Evolutionary conservation across 2,329 filamentous ascomycete species (phyloP).

Genomic region (Neopestalotiopsis sp.): DNA sequence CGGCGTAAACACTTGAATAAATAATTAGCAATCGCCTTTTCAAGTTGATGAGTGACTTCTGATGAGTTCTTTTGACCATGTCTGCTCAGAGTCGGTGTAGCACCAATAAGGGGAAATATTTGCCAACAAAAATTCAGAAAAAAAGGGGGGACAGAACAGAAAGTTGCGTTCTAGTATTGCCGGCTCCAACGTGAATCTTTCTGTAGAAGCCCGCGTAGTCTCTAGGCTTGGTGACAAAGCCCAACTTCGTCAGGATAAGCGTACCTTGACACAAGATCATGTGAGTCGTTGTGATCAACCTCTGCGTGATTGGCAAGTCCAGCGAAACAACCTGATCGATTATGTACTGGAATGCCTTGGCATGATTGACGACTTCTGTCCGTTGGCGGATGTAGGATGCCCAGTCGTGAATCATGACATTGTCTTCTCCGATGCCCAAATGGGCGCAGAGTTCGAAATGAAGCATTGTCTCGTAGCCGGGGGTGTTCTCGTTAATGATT

Average conservation of each 20-base stretch:
- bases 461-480: not conserved
- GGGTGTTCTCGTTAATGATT: not conserved
- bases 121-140: too few relatives aligned
- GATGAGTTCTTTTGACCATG: too few relatives aligned
- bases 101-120: too few relatives aligned
- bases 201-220: slow-evolving; percentile 32
- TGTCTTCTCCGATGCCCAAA: too few relatives aligned
- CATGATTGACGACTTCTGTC: slow-evolving; percentile 15
- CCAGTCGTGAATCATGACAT: not conserved
- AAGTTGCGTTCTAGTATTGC: slow-evolving; percentile 22
- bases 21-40: too few relatives aligned
- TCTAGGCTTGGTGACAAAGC: slow-evolving; percentile 16
- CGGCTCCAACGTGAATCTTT: slow-evolving; percentile 27
- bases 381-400: not conserved
- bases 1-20: slow-evolving; percentile 26
- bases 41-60: too few relatives aligned
- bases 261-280: slow-evolving; percentile 11
- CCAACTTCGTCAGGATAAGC: not conserved
- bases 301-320: slow-evolving; percentile 10
- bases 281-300: slow-evolving; percentile 17
- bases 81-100: too few relatives aligned
- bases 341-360: slow-evolving; percentile 19
- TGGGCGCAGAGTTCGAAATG: not conserved
- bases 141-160: too few relatives aligned
- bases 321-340: slow-evolving; percentile 15